Evolutionary conservation across 768 basidiomycete genomes (phyloP), one percentile per base, ranked within the genome.

Genomic region (Stropharia rugosoannulata): DNA sequence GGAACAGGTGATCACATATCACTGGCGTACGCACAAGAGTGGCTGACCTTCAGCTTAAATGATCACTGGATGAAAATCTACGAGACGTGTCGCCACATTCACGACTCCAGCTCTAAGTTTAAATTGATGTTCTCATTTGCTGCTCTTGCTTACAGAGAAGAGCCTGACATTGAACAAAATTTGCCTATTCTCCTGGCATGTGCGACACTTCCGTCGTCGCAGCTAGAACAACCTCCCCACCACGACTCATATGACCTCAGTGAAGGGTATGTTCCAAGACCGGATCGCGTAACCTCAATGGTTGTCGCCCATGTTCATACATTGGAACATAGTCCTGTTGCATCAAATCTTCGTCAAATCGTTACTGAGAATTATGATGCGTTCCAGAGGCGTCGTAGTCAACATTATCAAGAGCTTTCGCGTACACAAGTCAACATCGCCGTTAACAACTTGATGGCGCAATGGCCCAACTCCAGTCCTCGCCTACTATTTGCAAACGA

Each of bases 171-270:
- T 10, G 16, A 32, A 1, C 52, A 55, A 4, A 62, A 71, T 36
- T 58, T 73, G 15, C 62, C 68, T 0, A 64, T 64, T 1, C 49
- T 77, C 1, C 44, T 78, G 11, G 67, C 77, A 1, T 71, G 75
- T 51, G 65, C 66, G 3, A 67, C 65, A 12, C 36, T 58, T 6
- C 40, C 54, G 10, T 42, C 27, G 3, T 68, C 66, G 40, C 27
- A 41, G 19, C 18, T 39, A 12, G 37, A 60, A 9, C 32, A 32
- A n/a, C 62, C 64, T 25, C 70, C 66, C 36, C 13, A 37, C 5
- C 60, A 62, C 35, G 12, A 22, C 1, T 48, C 39, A 18, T 70
- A 65, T 56, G 19, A 62, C 40, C 57, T 71, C 5, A 12, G 25
- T 16, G 39, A 57, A 39, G 70, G 69, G 5, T 58, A 62, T 42